Conservation (phyloP, 2,329 filamentous ascomycete species). For the Aspergillus sp. region DNA sequence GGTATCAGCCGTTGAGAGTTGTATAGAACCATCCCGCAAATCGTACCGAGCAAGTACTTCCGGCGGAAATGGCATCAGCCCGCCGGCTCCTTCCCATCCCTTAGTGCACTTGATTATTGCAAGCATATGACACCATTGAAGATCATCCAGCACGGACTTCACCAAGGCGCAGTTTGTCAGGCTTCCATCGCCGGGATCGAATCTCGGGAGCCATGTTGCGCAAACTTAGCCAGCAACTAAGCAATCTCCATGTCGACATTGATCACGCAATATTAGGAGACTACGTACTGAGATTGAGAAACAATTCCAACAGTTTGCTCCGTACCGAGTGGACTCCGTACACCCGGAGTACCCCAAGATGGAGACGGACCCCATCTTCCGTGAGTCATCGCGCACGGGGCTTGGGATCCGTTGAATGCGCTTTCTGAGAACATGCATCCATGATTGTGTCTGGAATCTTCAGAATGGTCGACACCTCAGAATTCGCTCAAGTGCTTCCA, state of each 20-base stretch:
- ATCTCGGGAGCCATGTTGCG: background rate
- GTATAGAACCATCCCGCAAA: slow-evolving; percentile 1
- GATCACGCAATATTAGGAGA: slow-evolving; percentile 4
- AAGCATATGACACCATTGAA: slow-evolving; percentile 9
- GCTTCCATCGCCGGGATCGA: background rate
- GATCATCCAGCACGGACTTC: slow-evolving; percentile 2
- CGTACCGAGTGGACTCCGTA: background rate
- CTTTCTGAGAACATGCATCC: background rate
- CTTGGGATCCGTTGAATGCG: background rate
- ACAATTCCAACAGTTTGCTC: background rate
- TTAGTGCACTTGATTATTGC: background rate
- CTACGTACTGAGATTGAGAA: background rate
- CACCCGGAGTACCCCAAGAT: background rate
- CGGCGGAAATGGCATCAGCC: background rate
- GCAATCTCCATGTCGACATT: background rate
- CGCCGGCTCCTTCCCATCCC: background rate
- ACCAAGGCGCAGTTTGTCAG: background rate
- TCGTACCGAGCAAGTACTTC: background rate
- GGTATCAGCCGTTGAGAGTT: background rate
- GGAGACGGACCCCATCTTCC: background rate
- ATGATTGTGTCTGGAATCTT: background rate
- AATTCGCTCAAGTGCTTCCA: slow-evolving; percentile 1
- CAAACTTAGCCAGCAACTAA: background rate
- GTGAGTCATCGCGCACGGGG: slow-evolving; percentile 7
- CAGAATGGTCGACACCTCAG: background rate